Evolutionary conservation across 2,329 filamentous ascomycete genomes (phyloP), one percentile per base, ranked within the genome.

Genomic region (Arthrobotrys musiformis): DNA sequence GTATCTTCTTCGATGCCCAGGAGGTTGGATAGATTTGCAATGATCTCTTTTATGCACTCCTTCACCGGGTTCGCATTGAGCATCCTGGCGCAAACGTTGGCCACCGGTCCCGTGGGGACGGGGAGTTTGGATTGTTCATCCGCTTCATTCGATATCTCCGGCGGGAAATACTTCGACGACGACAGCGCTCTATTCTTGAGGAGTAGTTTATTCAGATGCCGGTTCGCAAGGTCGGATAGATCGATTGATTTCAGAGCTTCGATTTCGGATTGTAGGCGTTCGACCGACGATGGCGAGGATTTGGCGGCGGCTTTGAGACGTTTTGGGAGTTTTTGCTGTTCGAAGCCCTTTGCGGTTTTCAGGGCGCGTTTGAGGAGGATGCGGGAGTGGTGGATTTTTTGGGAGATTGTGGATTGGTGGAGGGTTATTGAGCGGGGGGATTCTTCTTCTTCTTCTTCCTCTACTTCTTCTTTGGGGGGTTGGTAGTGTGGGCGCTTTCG

Each of bases 271-370:
- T 92, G 88, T 33, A 94, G 84, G 19, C 91, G 86, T 72, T 85
- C 84, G 22, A 88, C 84, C n/a, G n/a, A n/a, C n/a, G n/a, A n/a
- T n/a, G n/a, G n/a, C n/a, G n/a, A n/a, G n/a, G n/a, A n/a, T n/a
- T n/a, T n/a, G n/a, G n/a, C n/a, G n/a, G 74, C 74, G 30, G 62
- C 85, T 82, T 89, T 90, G 78, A 84, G 61, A 66, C 90, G 87
- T 75, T 92, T 86, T 15, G 86, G 85, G 58, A 89, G 87, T 79
- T 93, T 92, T 84, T 94, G 92, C 52, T 92, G 87, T 85, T 94
- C 92, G 81, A 93, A 91, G 54, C 90, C 90, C 82, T 92, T 93
- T 70, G 90, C 90, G 9, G 87, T 85, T 83, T 93, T 93, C 76
- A 94, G 86, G 0, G 90, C 90, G 72, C 89, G 87, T 26, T 66